Base-by-base conservation (phyloP, 176 grass and related monocot species). In the Saccharum officinarum region DNA sequence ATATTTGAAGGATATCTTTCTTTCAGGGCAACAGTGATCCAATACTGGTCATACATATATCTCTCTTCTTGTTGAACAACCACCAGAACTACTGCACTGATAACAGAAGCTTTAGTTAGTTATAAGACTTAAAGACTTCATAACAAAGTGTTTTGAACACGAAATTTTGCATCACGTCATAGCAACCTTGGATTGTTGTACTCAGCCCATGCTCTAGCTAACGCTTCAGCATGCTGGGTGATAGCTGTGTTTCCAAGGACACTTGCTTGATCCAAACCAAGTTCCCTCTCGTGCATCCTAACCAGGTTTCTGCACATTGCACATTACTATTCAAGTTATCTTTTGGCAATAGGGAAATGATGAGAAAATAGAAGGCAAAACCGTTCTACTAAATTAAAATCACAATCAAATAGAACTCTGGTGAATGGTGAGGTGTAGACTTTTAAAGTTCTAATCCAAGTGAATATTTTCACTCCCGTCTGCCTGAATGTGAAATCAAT, bases 21-120 rank as follows among this genome's bases (percentile, higher is more conserved):
- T 81, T 70, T 93, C 82, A 93, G 46, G 17, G 86, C 34, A 34
- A 81, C 82, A 57, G 78, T 85, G 33, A 90, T 84, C 88, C 88
- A 90, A 30, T 93, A 87, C 68, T 90, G 91, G 71, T 93, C 91
- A 76, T 93, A 90, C 91, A 93, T 93, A 34, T 93, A 90, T 28
- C 88, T 71, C 75, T 90, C 91, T 90, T 93, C 91, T 71, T 22
- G 66, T 85, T 93, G 91, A 82, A 90, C 91, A 83, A 93, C 88
- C 0, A 93, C 66, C 68, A 90, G 76, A 55, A 93, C 62, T 83
- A 88, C 82, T 71, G 91, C 82, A 75, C 91, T 93, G 61, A 87
- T 23, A 16, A 47, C 15, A 28, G 12, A 46, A 77, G 82, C 2
- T 57, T 55, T 61, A 46, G 66, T 83, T 45, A 84, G 49, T 37